Evolutionary conservation across 73 alveolate species (phyloP).

Genomic region (Symbiodinium pilosum): DNA sequence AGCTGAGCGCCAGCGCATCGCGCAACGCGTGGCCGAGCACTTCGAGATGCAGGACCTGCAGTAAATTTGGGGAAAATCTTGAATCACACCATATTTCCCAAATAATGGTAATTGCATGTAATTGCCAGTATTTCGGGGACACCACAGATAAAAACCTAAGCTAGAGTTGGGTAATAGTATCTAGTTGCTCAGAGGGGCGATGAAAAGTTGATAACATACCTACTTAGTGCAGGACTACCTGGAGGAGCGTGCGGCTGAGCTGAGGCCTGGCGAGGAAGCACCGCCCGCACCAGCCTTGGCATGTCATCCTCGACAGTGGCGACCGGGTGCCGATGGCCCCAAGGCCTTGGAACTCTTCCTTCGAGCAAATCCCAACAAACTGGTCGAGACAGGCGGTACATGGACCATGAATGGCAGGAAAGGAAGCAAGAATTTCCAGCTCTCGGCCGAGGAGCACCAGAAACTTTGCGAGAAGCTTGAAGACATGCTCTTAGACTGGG

Average conservation of each 20-base stretch:
- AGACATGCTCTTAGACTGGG: slow-evolving; percentile 50
- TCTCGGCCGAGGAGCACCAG: background rate
- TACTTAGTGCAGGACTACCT: slow-evolving; percentile 16
- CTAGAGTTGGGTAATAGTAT: too few species aligned
- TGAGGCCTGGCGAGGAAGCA: slow-evolving; percentile 24
- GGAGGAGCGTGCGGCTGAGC: slow-evolving; percentile 30
- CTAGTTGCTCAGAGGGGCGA: too few species aligned
- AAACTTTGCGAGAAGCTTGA: slow-evolving; percentile 50
- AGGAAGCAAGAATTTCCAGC: slow-evolving; percentile 39
- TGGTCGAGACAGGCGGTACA: slow-evolving; percentile 7
- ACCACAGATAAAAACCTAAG: too few species aligned
- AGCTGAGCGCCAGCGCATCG: slow-evolving; percentile 37
- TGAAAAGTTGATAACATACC: too few species aligned
- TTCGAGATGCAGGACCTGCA: slow-evolving; percentile 48
- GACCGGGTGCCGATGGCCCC: slow-evolving; percentile 12
- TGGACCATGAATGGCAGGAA: slow-evolving; percentile 67
- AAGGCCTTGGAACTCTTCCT: slow-evolving; percentile 78
- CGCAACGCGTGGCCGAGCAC: slow-evolving; percentile 37
- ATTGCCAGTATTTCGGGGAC: too few species aligned
- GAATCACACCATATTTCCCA: too few species aligned
- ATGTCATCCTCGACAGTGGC: slow-evolving; percentile 79
- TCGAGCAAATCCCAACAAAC: slow-evolving; percentile 45
- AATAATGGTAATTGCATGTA: too few species aligned
- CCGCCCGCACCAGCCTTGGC: slow-evolving; percentile 27
- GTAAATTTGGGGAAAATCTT: too few species aligned